These are phyloP conservation scores for Passalora sequoiae DNA, from an alignment of 2,329 filamentous ascomycete genomes.

Conservation along the genomic window DNA sequence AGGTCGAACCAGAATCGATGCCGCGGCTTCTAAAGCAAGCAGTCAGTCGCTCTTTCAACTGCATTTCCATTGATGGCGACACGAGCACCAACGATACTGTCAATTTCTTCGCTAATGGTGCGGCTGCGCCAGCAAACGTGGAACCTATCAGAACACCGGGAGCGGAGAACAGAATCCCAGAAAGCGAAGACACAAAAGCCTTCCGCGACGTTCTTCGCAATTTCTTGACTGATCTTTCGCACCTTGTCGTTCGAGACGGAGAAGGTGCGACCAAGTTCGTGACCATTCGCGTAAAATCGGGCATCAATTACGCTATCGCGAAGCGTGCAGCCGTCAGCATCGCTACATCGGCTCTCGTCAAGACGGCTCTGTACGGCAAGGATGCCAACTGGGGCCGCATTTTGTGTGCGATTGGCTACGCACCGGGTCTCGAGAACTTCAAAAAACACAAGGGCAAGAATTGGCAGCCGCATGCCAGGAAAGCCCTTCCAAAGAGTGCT, in stretches of 20 bases:
- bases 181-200: slow-evolving; percentile 34
- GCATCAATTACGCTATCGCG: slow-evolving; percentile 43
- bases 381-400: slow-evolving; percentile 99
- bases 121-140: slow-evolving; percentile 47
- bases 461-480: slow-evolving; percentile 1
- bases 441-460: slow-evolving; percentile 18
- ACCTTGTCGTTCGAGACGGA: slow-evolving; percentile 91
- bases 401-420: slow-evolving; percentile 86
- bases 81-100: slow-evolving; percentile 97
- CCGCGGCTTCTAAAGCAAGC: slow-evolving; percentile 66
- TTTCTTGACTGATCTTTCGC: slow-evolving; percentile 78
- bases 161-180: not conserved
- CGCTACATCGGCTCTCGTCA: slow-evolving; percentile 86
- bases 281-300: slow-evolving; percentile 66
- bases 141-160: slow-evolving; percentile 2
- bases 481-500: slow-evolving; percentile 34
- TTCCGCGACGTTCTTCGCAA: slow-evolving; percentile 66
- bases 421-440: slow-evolving; percentile 50
- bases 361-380: slow-evolving; percentile 93
- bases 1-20: slow-evolving; percentile 64
- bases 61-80: slow-evolving; percentile 93
- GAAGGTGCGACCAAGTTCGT: slow-evolving; percentile 99
- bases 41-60: slow-evolving; percentile 84
- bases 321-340: slow-evolving; percentile 80
- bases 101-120: slow-evolving; percentile 90